Conservation (phyloP, 2,329 filamentous ascomycete species). For the Seiridium cupressi region DNA sequence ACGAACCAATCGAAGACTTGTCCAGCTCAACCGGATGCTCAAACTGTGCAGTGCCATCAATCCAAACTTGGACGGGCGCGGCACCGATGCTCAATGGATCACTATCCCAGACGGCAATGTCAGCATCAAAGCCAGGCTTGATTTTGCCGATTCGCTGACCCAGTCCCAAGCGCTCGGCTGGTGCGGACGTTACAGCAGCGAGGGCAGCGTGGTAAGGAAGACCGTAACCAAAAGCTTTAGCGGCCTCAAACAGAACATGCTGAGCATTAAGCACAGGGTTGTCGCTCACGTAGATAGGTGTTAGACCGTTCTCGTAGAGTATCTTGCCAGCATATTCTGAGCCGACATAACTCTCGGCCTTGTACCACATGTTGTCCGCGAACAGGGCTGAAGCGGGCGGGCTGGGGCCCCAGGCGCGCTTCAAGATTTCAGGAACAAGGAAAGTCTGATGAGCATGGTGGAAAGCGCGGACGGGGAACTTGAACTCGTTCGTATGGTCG, state of each 20-base stretch:
- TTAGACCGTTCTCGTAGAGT: conserved; percentile 63
- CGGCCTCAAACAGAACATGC: conserved; percentile 65
- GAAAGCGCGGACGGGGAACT: conserved; percentile 64
- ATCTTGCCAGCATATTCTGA: conserved; percentile 67
- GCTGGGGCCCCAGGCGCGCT: conserved; percentile 52
- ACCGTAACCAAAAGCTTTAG: conserved; percentile 58
- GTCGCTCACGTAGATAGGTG: conserved; percentile 67
- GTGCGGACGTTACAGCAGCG: conserved; percentile 56
- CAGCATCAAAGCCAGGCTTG: conserved; percentile 61
- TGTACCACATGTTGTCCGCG: conserved; percentile 73
- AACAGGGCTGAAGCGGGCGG: conserved; percentile 62
- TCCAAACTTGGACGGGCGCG: conserved; percentile 61
- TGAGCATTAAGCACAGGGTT: conserved; percentile 70
- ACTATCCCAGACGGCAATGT: conserved; percentile 62
- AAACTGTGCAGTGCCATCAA: conserved; percentile 59
- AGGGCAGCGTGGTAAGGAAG: conserved; percentile 60
- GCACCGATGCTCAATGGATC: conserved; percentile 61
- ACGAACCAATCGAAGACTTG: conserved; percentile 42
- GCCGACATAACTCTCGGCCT: conserved; percentile 63
- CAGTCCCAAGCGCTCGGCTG: conserved; percentile 57
- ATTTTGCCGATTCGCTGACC: conserved; percentile 58
- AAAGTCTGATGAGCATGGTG: conserved; percentile 70
- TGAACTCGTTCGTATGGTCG: conserved; percentile 70
- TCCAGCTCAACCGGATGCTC: conserved; percentile 51
- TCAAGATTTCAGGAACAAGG: conserved; percentile 63